phyloP scores from a whole-genome alignment of 371 early-diverging fungal species.

The Dinochytrium kinnereticum region DNA sequence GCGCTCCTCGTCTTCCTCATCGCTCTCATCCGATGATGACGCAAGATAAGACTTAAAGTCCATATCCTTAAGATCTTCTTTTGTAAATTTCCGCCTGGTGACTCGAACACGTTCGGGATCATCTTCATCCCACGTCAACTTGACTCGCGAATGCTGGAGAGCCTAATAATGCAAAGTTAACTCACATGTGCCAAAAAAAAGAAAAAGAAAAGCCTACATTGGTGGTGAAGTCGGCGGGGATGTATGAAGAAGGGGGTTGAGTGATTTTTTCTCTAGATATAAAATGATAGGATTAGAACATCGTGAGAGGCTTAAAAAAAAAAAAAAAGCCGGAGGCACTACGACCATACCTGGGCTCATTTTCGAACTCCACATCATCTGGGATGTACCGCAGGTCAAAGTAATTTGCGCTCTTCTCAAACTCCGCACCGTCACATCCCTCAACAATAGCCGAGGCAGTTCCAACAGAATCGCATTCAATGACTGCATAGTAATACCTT shows the following conservation, averaged over 20 bases:
- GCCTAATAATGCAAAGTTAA: no score
- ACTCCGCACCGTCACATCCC: constrained; percentile 93
- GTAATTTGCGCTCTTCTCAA: constrained; percentile 90
- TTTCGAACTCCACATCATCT: constrained; percentile 86
- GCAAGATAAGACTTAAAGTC: constrained; percentile 92
- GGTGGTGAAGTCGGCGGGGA: constrained; percentile 81
- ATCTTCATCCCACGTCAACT: constrained; percentile 97
- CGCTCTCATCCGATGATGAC: constrained; percentile 72
- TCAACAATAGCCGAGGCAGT: constrained; percentile 86
- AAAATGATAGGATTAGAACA: no score
- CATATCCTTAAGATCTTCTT: constrained; percentile 87
- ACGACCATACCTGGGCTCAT: constrained; percentile 54
- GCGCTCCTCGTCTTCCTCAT: constrained; percentile 44
- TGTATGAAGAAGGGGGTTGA: constrained; percentile 79
- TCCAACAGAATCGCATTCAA: constrained; percentile 85
- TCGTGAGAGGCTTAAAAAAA: no score
- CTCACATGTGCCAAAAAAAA: no score
- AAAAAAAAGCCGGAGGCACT: no score
- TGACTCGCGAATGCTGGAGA: constrained; percentile 90
- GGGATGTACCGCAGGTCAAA: constrained; percentile 98
- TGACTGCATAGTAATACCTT: constrained; percentile 93
- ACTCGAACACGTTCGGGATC: constrained; percentile 82
- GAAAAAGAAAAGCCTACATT: constrained; percentile 50
- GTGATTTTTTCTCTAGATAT: constrained; percentile 63
- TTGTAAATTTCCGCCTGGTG: constrained; percentile 81